A percentile compares a stretch with the other conserved stretches of the same genome.
phyloP scores from a whole-genome alignment of 192 early-diverging fungal genomes.

The Coemansia sp. region DNA sequence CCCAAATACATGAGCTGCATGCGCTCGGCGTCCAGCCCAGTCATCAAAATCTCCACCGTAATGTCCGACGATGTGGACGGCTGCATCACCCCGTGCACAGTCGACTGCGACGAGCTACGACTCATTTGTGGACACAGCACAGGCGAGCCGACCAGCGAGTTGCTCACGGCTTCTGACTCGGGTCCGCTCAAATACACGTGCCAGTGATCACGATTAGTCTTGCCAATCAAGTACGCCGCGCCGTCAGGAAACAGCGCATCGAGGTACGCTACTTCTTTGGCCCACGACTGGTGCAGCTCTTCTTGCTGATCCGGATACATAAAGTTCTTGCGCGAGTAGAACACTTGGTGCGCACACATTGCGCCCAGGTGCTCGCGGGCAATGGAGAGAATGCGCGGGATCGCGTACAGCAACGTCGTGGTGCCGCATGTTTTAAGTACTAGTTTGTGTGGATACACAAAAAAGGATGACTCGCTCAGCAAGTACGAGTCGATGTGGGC shows the following conservation, averaged over 20 bases:
- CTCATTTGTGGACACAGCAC: constrained; percentile 22
- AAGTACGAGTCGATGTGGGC: constrained; percentile 87
- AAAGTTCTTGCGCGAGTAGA: constrained; percentile 96
- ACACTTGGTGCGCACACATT: constrained; percentile 68
- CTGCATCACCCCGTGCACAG: constrained; percentile 16
- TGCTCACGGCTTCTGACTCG: constrained; percentile 17
- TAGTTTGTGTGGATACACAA: constrained; percentile 93
- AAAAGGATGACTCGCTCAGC: constrained; percentile 96
- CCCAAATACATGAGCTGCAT: constrained; percentile 78
- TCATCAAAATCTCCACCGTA: constrained; percentile 97
- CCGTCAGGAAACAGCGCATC: constrained; percentile 69
- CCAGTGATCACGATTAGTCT: constrained; percentile 95
- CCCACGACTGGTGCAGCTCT: constrained; percentile 88
- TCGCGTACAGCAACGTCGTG: constrained; percentile 85
- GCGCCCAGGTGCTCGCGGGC: constrained; percentile 62
- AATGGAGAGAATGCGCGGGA: constrained; percentile 84
- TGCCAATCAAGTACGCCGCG: constrained; percentile 88
- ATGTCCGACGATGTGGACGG: constrained; percentile 58
- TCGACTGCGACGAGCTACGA: constrained; percentile 48
- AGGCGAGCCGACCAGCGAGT: constrained; percentile 38
- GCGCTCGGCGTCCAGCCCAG: constrained; percentile 74
- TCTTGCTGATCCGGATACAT: constrained; percentile 92
- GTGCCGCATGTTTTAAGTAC: constrained; percentile 98
- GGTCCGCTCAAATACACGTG: constrained; percentile 77
- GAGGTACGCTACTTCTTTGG: constrained; percentile 79